These are phyloP conservation scores for Selaginella moellendorffii DNA, from an alignment of 75 land plant species.

Conservation along the genomic window DNA sequence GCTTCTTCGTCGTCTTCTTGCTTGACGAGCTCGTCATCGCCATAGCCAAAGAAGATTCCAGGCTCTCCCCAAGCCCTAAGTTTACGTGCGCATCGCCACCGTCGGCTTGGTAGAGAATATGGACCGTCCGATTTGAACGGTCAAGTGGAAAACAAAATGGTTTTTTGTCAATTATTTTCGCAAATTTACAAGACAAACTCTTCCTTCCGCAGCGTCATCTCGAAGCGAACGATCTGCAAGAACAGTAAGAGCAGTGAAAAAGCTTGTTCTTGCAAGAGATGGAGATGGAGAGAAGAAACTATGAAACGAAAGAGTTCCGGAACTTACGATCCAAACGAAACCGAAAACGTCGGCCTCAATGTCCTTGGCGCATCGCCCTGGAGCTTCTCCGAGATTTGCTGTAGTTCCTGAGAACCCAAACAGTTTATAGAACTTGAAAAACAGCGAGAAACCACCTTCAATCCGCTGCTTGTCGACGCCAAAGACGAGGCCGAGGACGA, in stretches of 20 bases:
- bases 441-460: not conserved
- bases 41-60: too few species aligned
- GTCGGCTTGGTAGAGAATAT: too few species aligned
- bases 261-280: too few species aligned
- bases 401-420: not conserved
- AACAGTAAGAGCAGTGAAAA: not conserved
- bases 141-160: too few species aligned
- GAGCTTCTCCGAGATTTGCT: not conserved
- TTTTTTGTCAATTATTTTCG: not conserved
- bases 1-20: slow-evolving; percentile 12
- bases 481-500: not conserved
- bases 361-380: not conserved
- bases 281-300: not conserved
- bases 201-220: not conserved
- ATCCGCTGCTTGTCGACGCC: not conserved
- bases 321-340: not conserved
- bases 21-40: slow-evolving; percentile 4
- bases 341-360: not conserved
- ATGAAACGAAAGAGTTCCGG: not conserved
- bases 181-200: not conserved
- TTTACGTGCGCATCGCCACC: too few species aligned
- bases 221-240: not conserved
- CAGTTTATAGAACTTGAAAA: not conserved
- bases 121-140: too few species aligned
- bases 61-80: too few species aligned